Evolutionary conservation across 208 protist genomes (phyloP), one percentile per base, ranked within the genome.

Genomic region (Leishmania arabica): DNA sequence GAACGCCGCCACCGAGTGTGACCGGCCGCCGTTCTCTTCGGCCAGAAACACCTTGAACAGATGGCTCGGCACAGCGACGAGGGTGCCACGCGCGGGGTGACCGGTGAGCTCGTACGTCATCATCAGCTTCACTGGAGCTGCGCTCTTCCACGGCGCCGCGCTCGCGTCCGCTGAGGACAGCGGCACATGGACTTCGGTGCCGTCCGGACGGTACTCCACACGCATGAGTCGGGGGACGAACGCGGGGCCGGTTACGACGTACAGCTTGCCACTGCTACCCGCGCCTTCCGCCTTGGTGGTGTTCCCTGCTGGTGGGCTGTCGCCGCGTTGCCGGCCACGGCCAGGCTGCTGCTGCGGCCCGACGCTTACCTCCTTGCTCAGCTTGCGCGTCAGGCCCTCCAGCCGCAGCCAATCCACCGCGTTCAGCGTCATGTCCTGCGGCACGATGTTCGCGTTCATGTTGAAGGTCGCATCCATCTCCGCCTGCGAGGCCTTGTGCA

Each of bases 341-440:
- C 21, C 21, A 58, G 31, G 9, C 76, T 78, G 73, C 58, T 69
- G 45, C 45, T 47, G 45, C 45, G 0, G 45, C 73, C 40, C 77
- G 56, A 51, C 72, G 80, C 82, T 82, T 70, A 90, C 69, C 83
- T 91, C 82, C 64, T 80, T 78, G 68, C 78, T 83, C 42, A 94
- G 84, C 51, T 81, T 85, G n/a, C 84, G 80, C 51, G 86, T 92
- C 66, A 97, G 86, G 45, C 83, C 79, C 86, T 97, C 94, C 47
- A 97, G 77, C 21, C 94, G 90, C 70, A 92, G 76, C 93, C 94
- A 97, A 79, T 97, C 94, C 75, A 90, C 65, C 45, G 90, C 91
- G 82, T 97, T 97, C 80, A 91, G 71, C 54, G 92, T 94, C 90
- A 93, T 95, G 82, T 96, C 92, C 84, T 97, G 94, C 71, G 94